These are phyloP conservation scores for Colletotrichum somersetense DNA, from an alignment of 2,329 filamentous ascomycete genomes.

Conservation along the genomic window DNA sequence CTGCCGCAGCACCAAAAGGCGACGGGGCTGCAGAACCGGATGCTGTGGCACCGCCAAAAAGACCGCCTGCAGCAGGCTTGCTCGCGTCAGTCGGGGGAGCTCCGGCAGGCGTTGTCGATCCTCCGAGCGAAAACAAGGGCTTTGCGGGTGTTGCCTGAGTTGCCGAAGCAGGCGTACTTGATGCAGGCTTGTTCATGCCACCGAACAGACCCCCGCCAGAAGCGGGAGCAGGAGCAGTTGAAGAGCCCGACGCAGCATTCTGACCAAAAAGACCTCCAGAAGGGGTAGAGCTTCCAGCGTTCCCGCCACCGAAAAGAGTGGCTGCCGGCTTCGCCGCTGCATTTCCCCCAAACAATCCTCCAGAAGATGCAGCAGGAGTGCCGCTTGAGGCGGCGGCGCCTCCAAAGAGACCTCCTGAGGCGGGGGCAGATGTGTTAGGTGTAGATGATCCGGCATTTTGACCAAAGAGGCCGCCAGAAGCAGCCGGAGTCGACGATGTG, in stretches of 20 bases:
- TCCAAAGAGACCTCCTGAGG: slow-evolving; percentile 42
- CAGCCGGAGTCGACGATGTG: slow-evolving; percentile 31
- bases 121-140: slow-evolving; percentile 59
- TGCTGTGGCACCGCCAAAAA: slow-evolving; percentile 48
- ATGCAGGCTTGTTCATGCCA: slow-evolving; percentile 32
- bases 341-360: slow-evolving; percentile 43
- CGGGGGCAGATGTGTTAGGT: slow-evolving; percentile 41
- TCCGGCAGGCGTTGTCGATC: slow-evolving; percentile 68
- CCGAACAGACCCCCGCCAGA: slow-evolving; percentile 41
- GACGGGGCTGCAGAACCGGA: slow-evolving; percentile 36
- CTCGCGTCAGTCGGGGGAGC: slow-evolving; percentile 59
- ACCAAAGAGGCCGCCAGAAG: slow-evolving; percentile 35
- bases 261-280: slow-evolving; percentile 48
- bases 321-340: slow-evolving; percentile 46
- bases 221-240: slow-evolving; percentile 44
- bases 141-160: slow-evolving; percentile 60
- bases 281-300: slow-evolving; percentile 45
- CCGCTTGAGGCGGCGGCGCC: slow-evolving; percentile 20
- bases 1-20: slow-evolving; percentile 34
- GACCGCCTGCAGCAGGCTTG: slow-evolving; percentile 48
- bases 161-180: slow-evolving; percentile 41
- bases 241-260: slow-evolving; percentile 42
- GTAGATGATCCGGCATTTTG: slow-evolving; percentile 28
- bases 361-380: slow-evolving; percentile 32
- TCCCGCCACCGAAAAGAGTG: slow-evolving; percentile 43